Evolutionary conservation across 108 stramenopile genomes (phyloP).

Genomic region (Schizochytrium sp.): DNA sequence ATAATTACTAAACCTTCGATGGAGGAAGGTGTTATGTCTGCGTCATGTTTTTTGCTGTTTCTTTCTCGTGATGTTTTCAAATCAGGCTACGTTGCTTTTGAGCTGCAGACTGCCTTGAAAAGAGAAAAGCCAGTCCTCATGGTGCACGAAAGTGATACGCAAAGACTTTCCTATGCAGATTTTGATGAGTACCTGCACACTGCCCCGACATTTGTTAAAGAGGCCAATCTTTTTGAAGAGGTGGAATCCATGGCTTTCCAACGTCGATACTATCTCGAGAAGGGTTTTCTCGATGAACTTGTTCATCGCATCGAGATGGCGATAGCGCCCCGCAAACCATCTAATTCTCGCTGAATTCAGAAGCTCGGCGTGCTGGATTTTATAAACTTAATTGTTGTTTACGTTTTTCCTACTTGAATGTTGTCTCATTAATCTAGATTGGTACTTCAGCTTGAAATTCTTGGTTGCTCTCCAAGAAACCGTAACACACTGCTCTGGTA

Average conservation of each 20-base stretch:
- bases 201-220: background rate
- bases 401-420: background rate
- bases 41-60: slow-evolving; percentile 8
- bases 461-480: no score
- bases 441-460: no score
- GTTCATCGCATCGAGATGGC: background rate
- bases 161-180: background rate
- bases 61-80: slow-evolving; percentile 3
- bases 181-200: background rate
- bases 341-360: background rate
- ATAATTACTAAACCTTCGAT: background rate
- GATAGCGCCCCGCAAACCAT: background rate
- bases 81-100: background rate
- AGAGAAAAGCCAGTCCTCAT: slow-evolving; percentile 31
- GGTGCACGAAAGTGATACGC: slow-evolving; percentile 42
- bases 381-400: background rate
- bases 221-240: slow-evolving; percentile 15
- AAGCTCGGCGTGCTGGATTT: background rate
- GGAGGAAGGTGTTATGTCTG: slow-evolving; percentile 12
- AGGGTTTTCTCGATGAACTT: slow-evolving; percentile 33
- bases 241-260: slow-evolving; percentile 49
- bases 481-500: no score
- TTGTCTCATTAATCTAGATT: no score
- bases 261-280: slow-evolving; percentile 27
- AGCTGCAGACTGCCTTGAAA: slow-evolving; percentile 31